Conservation (phyloP, 768 basidiomycete species). For the Boletus vermiculosoides region DNA sequence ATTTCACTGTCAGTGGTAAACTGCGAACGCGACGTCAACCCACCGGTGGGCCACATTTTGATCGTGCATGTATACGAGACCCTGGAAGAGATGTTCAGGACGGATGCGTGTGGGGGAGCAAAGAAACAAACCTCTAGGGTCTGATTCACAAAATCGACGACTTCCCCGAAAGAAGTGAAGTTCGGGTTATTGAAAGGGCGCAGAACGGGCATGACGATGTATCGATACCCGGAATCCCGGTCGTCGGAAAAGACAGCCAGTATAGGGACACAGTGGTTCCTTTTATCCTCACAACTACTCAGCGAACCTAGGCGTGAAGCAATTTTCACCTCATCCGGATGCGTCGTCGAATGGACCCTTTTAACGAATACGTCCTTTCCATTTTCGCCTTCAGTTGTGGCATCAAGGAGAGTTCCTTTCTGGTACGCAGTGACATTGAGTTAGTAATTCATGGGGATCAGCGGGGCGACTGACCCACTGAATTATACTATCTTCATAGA, state of each 20-base stretch:
- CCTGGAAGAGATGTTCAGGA: neutral
- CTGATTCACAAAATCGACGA: conserved; percentile 27
- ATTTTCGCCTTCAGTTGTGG: neutral
- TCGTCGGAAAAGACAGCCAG: conserved; percentile 13
- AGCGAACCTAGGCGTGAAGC: neutral
- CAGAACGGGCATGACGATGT: conserved; percentile 5
- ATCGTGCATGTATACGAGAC: neutral
- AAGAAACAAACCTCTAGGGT: conserved; percentile 12
- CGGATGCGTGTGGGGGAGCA: neutral
- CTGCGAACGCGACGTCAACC: neutral
- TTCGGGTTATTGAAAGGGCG: conserved; percentile 23
- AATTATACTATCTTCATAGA: neutral
- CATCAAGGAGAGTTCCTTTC: conserved; percentile 8
- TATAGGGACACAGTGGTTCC: conserved; percentile 28
- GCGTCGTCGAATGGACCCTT: neutral
- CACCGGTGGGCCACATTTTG: neutral
- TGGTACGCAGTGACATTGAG: too few relatives aligned
- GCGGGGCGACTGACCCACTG: too few relatives aligned
- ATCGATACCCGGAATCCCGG: neutral
- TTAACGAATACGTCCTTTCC: conserved; percentile 15
- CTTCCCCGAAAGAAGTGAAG: conserved; percentile 28
- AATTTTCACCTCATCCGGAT: conserved; percentile 1
- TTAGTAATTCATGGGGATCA: too few relatives aligned
- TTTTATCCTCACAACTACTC: neutral
- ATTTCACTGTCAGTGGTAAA: neutral